Percentiles rank a stretch among this genome's conserved stretches.
These are phyloP conservation scores for Pyrus communis DNA, from an alignment of 306 rosid genomes.

Conservation along the genomic window DNA sequence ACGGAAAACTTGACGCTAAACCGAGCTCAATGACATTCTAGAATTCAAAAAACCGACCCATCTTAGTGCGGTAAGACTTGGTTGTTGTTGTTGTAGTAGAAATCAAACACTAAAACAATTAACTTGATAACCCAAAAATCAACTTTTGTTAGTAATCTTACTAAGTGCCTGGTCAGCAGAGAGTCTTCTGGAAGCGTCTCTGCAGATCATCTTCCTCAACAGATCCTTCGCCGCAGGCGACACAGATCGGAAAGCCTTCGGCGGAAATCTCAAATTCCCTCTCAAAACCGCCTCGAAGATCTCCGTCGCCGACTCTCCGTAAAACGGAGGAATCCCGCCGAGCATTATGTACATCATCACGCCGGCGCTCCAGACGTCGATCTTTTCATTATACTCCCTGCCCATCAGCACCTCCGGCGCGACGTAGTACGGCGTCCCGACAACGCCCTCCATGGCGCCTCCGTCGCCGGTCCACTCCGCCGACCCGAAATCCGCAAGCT, in stretches of 20 bases:
- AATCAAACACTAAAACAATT: neutral
- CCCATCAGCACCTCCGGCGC: slow-evolving; percentile 74
- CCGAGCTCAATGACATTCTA: no score
- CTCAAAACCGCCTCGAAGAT: slow-evolving; percentile 61
- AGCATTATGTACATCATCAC: slow-evolving; percentile 64
- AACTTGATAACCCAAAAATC: neutral
- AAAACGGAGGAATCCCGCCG: slow-evolving; percentile 68
- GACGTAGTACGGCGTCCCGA: slow-evolving; percentile 75
- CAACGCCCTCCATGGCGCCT: slow-evolving; percentile 42
- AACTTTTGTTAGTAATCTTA: slow-evolving; percentile 1
- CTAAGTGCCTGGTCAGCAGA: slow-evolving; percentile 70
- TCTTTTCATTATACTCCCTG: slow-evolving; percentile 43
- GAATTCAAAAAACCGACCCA: no score
- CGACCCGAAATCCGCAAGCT: slow-evolving; percentile 76
- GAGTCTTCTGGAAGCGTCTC: slow-evolving; percentile 46
- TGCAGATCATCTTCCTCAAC: slow-evolving; percentile 68
- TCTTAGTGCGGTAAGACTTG: no score
- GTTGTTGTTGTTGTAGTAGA: neutral
- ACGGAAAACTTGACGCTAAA: no score
- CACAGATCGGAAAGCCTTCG: slow-evolving; percentile 47
- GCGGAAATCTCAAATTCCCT: slow-evolving; percentile 67
- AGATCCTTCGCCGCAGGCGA: slow-evolving; percentile 68
- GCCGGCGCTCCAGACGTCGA: slow-evolving; percentile 71
- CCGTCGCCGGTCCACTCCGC: slow-evolving; percentile 64
- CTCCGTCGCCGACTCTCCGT: slow-evolving; percentile 51